Conservation (phyloP, 345 rosid species). For the Schrenkiella parvula region DNA sequence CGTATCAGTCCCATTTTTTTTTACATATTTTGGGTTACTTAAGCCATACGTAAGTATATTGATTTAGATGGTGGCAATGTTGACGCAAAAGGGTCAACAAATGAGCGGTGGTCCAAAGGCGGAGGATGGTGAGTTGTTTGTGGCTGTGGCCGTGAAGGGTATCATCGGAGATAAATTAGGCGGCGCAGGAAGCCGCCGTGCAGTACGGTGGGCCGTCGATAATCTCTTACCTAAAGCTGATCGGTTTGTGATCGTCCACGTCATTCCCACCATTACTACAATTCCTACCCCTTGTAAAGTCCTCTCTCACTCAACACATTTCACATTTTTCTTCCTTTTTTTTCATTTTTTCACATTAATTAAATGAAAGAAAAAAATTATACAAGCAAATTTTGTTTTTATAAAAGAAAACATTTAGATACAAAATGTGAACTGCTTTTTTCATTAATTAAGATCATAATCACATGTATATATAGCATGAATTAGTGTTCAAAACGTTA, state of each 20-base stretch:
- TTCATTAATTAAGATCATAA: not conserved
- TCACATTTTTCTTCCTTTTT: not conserved
- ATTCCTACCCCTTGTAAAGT: conserved; percentile 77
- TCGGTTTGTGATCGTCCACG: conserved; percentile 61
- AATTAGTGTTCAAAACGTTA: not conserved
- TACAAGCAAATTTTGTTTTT: not conserved
- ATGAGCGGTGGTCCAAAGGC: conserved; percentile 20
- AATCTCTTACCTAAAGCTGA: conserved; percentile 47
- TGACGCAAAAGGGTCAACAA: conserved; percentile 18
- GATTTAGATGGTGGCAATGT: conserved; percentile 24
- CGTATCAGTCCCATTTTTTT: too few relatives aligned
- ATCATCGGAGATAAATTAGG: conserved; percentile 37
- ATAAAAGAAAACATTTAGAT: not conserved
- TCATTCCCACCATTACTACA: conserved; percentile 57
- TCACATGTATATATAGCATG: not conserved
- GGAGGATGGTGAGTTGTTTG: conserved; percentile 32
- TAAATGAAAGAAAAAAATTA: not conserved
- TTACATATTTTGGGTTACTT: not conserved
- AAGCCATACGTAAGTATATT: not conserved
- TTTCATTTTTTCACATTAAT: not conserved
- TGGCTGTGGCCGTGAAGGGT: conserved; percentile 77
- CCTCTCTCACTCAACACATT: not conserved
- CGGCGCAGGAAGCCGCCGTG: conserved; percentile 69
- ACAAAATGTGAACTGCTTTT: not conserved
- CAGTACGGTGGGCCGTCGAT: conserved; percentile 73